Evolutionary conservation across 768 basidiomycete species (phyloP), one percentile per base, ranked within the genome.

Genomic region (Porphyrellus cyaneotinctus): DNA sequence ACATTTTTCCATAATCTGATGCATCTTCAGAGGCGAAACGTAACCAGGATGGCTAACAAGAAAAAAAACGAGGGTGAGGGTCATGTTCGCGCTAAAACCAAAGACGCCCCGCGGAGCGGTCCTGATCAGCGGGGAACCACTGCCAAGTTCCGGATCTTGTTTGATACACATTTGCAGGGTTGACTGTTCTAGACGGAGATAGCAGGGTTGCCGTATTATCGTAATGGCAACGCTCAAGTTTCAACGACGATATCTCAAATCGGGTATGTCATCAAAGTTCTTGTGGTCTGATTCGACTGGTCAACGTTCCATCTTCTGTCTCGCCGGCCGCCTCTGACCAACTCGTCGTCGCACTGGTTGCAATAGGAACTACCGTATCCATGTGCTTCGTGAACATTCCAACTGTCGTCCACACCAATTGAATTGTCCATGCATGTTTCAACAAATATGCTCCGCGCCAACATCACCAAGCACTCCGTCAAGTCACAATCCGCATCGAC

Each of bases 221-320:
- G 62, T 58, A 64, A 58, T 41, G 22, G 39, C 33, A 38, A 53
- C 43, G 17, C 33, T n/a, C 35, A 31, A 20, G 58, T 60, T 62
- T 63, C 52, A 52, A 42, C 14, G 17, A n/a, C 24, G 17, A 24
- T 15, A 26, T 42, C 0, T 37, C 38, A 23, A 43, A 53, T 50
- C 9, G 24, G 47, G 50, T 20, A 57, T 35, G 36, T 30, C 8
- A 14, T 26, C 31, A 39, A 26, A 18, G 20, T 15, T 23, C 44
- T 32, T 28, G 11, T 10, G 18, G 17, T n/a, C 20, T 23, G 8
- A 4, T 2, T 22, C 22, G 15, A 28, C 24, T 22, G n/a, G 22
- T 41, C 49, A 41, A 31, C 5, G 12, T 7, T 24, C 33, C 12
- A 28, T 17, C 13, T 33, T 43, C 49, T 57, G 24, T 57, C 51